Base-by-base conservation (phyloP, 2,329 filamentous ascomycete species). In the Beauveria brongniartii region DNA sequence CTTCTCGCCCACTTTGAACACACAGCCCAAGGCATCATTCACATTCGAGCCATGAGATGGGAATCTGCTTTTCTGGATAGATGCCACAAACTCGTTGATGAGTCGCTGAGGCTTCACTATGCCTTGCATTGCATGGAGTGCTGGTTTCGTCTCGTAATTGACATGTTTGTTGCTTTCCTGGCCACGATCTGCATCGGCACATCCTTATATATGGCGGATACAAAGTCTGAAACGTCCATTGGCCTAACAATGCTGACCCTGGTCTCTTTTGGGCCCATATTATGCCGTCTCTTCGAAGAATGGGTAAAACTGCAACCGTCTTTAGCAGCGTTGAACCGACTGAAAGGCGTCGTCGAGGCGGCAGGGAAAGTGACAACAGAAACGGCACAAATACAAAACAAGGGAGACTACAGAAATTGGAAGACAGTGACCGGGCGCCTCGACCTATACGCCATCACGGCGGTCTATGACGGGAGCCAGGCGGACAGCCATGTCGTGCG, bases 11-110 rank as follows among this genome's bases (percentile, higher is more conserved):
- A 69, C 34, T 72, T 77, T 41, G 68, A 74, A 24, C 80, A 82
- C 61, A 76, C 76, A 4, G 63, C 79, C 0, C 70, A 72, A 14
- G 79, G 80, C 1, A 63, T 82, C 1, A 64, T 72, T 0, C 81
- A 78, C 0, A 78, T 83, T 50, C 75, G 82, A 20, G 79, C 81
- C 1, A 83, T 83, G 62, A 76, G 77, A 3, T 85, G 82, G 82
- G 71, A 78, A 43, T 66, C 70, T 1, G 66, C 70, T 4, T 74
- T 77, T 61, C 70, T 74, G 30, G 64, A 74, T 22, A 74, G 74
- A 61, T 81, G 80, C 60, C 68, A 77, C n/a, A 63, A 66, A 3
- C 71, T 81, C 0, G 68, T 85, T 1, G 78, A 84, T 61, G 66
- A 70, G 9, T 81, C 81, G 0, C 82, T 85, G 64, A 69, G 74